Evolutionary conservation across 2,329 filamentous ascomycete species (phyloP).

Genomic region (Dichotomopilus funicola): DNA sequence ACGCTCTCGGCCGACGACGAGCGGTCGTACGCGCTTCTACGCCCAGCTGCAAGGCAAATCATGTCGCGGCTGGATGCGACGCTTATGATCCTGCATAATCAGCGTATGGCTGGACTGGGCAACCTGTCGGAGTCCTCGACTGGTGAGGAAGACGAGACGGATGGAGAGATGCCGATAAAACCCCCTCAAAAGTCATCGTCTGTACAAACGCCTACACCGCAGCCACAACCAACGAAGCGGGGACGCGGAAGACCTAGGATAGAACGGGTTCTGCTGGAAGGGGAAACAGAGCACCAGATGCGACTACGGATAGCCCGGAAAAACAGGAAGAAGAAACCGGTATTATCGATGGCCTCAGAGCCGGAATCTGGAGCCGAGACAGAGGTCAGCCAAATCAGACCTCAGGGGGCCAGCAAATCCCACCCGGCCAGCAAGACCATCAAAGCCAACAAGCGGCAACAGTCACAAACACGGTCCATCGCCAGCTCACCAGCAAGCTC

Average conservation of each 20-base stretch:
- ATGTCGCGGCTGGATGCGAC: slow-evolving; percentile 63
- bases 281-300: slow-evolving; percentile 31
- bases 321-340: slow-evolving; percentile 26
- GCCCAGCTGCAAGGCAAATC: slow-evolving; percentile 63
- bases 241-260: slow-evolving; percentile 17
- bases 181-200: neutral
- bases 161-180: neutral
- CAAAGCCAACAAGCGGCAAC: no score
- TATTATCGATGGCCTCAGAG: neutral
- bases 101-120: slow-evolving; percentile 46
- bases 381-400: neutral
- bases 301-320: slow-evolving; percentile 30
- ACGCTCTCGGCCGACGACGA: slow-evolving; percentile 65
- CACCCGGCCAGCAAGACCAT: slow-evolving; percentile 8
- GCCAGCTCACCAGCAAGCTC: slow-evolving; percentile 13
- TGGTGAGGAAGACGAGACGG: slow-evolving; percentile 14
- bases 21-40: slow-evolving; percentile 55
- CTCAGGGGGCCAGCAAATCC: neutral
- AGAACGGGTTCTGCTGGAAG: slow-evolving; percentile 18
- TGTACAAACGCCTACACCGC: neutral
- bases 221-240: neutral
- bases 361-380: neutral
- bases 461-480: no score
- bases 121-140: slow-evolving; percentile 22
- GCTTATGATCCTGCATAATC: slow-evolving; percentile 63